A percentile compares a stretch with the other conserved stretches of the same genome.
Evolutionary conservation across 179 eudicot genomes (phyloP).

Genomic region (Actinidia polygama): DNA sequence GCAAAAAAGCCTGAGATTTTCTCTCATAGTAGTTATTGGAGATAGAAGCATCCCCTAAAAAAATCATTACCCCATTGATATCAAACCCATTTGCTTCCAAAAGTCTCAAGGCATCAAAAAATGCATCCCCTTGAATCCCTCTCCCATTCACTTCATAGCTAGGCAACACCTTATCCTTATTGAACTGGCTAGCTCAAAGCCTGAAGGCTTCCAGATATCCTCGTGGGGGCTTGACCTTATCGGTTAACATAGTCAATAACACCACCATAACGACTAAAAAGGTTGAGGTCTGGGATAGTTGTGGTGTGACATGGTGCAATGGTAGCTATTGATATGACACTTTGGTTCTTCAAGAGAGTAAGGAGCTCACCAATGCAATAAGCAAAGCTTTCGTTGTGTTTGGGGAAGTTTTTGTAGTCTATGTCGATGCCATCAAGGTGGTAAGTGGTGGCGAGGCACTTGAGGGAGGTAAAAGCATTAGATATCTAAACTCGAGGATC

Average conservation of each 20-base stretch:
- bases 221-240: constrained; percentile 36
- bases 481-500: constrained; percentile 35
- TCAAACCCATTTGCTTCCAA: constrained; percentile 37
- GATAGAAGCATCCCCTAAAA: constrained; percentile 47
- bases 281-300: constrained; percentile 29
- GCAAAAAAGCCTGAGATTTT: constrained; percentile 43
- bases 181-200: constrained; percentile 27
- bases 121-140: constrained; percentile 53
- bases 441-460: constrained; percentile 30
- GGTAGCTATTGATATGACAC: constrained; percentile 40
- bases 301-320: constrained; percentile 40
- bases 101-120: constrained; percentile 38
- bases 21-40: constrained; percentile 36
- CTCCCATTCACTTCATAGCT: constrained; percentile 51
- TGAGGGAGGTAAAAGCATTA: constrained; percentile 42
- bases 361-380: constrained; percentile 51
- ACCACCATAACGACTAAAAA: constrained; percentile 27
- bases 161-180: constrained; percentile 37
- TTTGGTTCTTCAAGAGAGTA: constrained; percentile 40
- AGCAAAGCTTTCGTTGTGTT: constrained; percentile 37
- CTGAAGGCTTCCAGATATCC: constrained; percentile 32
- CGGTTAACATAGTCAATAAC: constrained; percentile 49
- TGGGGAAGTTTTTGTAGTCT: constrained; percentile 45
- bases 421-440: constrained; percentile 52
- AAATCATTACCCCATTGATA: constrained; percentile 49